A percentile compares a stretch with the other conserved stretches of the same genome.
Conservation (phyloP, 2,329 filamentous ascomycete genomes). For the Stachybotrys chartarum region DNA sequence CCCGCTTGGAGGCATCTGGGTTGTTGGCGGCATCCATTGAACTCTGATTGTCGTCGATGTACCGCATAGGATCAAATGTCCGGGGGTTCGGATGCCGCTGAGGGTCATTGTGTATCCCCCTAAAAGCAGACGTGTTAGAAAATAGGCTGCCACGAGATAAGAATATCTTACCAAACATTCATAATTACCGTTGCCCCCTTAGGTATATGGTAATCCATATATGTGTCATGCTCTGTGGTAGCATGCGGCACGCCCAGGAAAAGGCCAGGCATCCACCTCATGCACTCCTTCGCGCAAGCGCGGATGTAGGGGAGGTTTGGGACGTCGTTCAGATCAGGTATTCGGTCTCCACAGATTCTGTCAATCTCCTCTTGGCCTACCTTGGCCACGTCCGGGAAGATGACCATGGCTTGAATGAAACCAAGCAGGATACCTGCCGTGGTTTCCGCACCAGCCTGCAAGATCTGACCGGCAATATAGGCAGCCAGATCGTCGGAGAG, state of each 20-base stretch:
- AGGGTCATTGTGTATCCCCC: conserved; percentile 39
- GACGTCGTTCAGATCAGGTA: conserved; percentile 33
- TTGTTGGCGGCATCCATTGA: conserved; percentile 16
- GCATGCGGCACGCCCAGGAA: conserved; percentile 30
- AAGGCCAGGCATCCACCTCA: conserved; percentile 37
- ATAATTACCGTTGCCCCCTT: conserved; percentile 32
- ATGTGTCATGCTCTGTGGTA: conserved; percentile 25
- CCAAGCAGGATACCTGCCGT: conserved; percentile 16
- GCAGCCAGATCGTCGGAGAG: conserved; percentile 12
- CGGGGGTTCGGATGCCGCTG: conserved; percentile 30
- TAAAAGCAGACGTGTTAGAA: conserved; percentile 8
- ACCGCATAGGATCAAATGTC: conserved; percentile 33
- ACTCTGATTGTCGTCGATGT: conserved; percentile 15
- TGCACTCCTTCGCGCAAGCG: conserved; percentile 36
- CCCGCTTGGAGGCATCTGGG: conserved; percentile 33
- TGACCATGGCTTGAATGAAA: conserved; percentile 38
- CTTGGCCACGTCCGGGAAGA: conserved; percentile 31
- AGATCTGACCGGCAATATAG: conserved; percentile 9
- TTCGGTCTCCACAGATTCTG: conserved; percentile 19
- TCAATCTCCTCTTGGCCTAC: conserved; percentile 25
- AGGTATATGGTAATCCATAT: conserved; percentile 33
- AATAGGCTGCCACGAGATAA: too few relatives aligned
- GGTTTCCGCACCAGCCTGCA: conserved; percentile 4
- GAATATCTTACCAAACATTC: conserved; percentile 27
- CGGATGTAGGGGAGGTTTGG: conserved; percentile 35